Base-by-base conservation (phyloP, 192 early-diverging fungal species). In the Helicostylum pulchrum region DNA sequence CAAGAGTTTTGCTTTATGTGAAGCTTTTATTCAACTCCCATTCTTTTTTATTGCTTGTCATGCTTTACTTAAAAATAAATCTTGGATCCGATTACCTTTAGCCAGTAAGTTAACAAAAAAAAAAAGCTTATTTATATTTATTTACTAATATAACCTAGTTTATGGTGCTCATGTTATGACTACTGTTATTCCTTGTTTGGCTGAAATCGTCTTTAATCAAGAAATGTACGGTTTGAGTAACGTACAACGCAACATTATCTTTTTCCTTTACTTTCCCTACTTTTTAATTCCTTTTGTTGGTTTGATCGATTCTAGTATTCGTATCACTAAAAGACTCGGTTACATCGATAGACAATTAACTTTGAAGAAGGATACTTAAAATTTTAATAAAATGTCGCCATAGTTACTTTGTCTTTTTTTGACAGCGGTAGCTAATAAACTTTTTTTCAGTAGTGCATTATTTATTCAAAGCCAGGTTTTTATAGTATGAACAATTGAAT, bases 111-210 rank as follows among this genome's bases (percentile, higher is more conserved):
- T 46, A 11, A 5, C 36, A 9, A 11, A 15, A 2, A 5, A 56
- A 9, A 11, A 15, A 2, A 45, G 21, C 1, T 6, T 53, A 53
- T 23, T 30, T 26, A 14, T 34, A 4, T 32, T 19, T 6, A 21
- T 12, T 59, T 20, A 8, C 77, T 64, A 71, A 81, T 26, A 26
- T 26, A 26, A 2, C 26, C 2, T 26, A 46, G 67, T 87, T 39
- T 93, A 93, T 68, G 75, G 85, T 2, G 77, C 79, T 21, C 91
- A 93, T 65, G 89, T 91, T 19, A 65, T 77, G 21, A 93, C 91
- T 7, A 89, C 89, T 3, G 80, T 90, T 57, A 43, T 83, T 14
- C 82, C 85, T 0, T 75, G 80, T 23, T 73, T 93, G 5, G 65
- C 74, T n/a, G 83, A 79, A 26, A 57, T 90, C 23, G 53, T 73